These are phyloP conservation scores for Vicia faba DNA, from an alignment of 306 rosid species.

Conservation along the genomic window DNA sequence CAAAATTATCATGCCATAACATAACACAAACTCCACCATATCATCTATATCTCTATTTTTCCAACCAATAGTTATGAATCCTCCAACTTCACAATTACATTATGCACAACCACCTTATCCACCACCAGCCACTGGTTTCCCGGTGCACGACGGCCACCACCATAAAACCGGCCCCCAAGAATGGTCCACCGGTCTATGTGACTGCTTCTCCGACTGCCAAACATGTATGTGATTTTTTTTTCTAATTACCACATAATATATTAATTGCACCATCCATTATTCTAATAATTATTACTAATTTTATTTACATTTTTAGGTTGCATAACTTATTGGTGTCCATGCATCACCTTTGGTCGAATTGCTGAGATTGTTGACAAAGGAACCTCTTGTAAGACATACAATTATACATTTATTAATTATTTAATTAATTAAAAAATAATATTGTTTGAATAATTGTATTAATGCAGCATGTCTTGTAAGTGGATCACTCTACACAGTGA, in stretches of 20 bases:
- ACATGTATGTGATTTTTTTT: not conserved
- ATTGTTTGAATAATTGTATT: not conserved
- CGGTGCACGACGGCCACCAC: not conserved
- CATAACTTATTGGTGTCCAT: slow-evolving; percentile 68
- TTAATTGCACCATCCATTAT: not conserved
- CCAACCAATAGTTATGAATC: not conserved
- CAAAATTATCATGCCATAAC: not conserved
- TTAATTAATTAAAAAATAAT: not conserved
- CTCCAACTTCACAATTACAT: not conserved
- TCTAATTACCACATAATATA: not conserved
- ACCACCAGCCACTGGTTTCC: not conserved
- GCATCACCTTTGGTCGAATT: slow-evolving; percentile 66
- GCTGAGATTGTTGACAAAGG: slow-evolving; percentile 74
- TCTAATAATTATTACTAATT: not conserved
- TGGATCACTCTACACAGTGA: slow-evolving; percentile 57
- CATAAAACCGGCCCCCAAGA: not conserved
- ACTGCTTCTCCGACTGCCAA: slow-evolving; percentile 11
- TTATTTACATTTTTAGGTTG: slow-evolving; percentile 49
- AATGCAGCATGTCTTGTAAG: slow-evolving; percentile 64
- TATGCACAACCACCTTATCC: not conserved
- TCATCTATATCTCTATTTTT: not conserved
- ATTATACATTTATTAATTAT: not conserved
- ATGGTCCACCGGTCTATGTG: slow-evolving; percentile 13
- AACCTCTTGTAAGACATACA: slow-evolving; percentile 48
- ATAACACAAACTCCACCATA: not conserved